Conservation (phyloP, 176 grass and related monocot genomes). For the Oryza coarctata region DNA sequence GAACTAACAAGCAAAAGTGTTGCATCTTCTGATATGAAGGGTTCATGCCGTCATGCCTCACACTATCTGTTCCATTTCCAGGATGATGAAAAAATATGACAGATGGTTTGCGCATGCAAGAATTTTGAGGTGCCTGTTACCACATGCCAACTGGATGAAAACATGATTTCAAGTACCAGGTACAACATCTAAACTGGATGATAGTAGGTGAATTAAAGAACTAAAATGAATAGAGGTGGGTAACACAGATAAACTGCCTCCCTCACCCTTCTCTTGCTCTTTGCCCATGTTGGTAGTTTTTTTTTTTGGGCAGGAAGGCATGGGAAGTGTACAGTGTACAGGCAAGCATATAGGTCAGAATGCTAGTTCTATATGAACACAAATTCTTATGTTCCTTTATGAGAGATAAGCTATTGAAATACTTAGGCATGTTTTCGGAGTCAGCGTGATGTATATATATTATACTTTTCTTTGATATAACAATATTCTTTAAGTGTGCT, state of each 20-base stretch:
- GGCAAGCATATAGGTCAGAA: conserved; percentile 18
- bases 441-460: not conserved
- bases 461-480: not conserved
- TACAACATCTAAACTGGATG: not conserved
- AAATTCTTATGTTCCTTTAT: not conserved
- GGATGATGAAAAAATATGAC: not conserved
- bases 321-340: conserved; percentile 44
- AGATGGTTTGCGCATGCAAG: not conserved
- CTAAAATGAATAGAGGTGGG: not conserved
- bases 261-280: not conserved
- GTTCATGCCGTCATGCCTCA: not conserved
- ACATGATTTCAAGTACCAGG: not conserved
- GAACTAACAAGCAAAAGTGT: accelerated
- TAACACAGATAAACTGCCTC: not conserved
- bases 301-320: conserved; percentile 7
- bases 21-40: not conserved
- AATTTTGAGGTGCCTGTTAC: conserved; percentile 15
- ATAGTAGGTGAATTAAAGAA: not conserved
- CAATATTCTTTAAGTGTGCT: not conserved
- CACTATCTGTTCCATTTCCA: not conserved
- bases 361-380: not conserved
- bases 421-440: not conserved
- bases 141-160: not conserved
- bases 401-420: conserved; percentile 19
- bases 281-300: not conserved